Evolutionary conservation across 1,284 basidiomycete genomes (phyloP).

Genomic region (Boletus mariae): DNA sequence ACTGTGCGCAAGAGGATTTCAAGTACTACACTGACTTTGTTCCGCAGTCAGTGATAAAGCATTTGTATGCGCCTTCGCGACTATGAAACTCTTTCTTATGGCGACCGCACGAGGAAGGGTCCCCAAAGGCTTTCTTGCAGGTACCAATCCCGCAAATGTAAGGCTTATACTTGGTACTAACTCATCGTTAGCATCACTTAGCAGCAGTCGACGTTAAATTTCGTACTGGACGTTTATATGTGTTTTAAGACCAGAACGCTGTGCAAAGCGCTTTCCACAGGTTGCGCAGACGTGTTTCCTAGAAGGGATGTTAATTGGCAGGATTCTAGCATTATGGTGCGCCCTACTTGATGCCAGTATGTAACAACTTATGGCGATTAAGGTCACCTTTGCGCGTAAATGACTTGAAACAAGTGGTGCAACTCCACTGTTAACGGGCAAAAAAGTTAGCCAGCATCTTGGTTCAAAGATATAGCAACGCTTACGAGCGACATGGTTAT

Average conservation of each 20-base stretch:
- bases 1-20: neutral
- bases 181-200: slow-evolving; percentile 9
- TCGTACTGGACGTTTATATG: slow-evolving; percentile 61
- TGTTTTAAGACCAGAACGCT: slow-evolving; percentile 51
- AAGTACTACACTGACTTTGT: slow-evolving; percentile 40
- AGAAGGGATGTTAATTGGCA: neutral
- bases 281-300: slow-evolving; percentile 46
- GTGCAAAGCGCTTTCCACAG: slow-evolving; percentile 52
- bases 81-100: slow-evolving; percentile 58
- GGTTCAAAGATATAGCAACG: neutral
- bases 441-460: slow-evolving; percentile 2
- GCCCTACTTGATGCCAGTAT: slow-evolving; percentile 45
- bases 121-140: slow-evolving; percentile 51
- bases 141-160: slow-evolving; percentile 42
- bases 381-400: slow-evolving; percentile 54
- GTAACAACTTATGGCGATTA: slow-evolving; percentile 45
- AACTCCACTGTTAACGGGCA: slow-evolving; percentile 26
- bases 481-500: slow-evolving; percentile 29
- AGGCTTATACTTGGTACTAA: slow-evolving; percentile 52
- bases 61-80: slow-evolving; percentile 40
- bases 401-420: slow-evolving; percentile 40
- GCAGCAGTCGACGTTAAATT: slow-evolving; percentile 1
- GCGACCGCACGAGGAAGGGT: slow-evolving; percentile 60
- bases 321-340: neutral
- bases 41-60: slow-evolving; percentile 41